Evolutionary conservation across 495 filamentous ascomycete species (phyloP).

Genomic region (Lepidopterella palustris): DNA sequence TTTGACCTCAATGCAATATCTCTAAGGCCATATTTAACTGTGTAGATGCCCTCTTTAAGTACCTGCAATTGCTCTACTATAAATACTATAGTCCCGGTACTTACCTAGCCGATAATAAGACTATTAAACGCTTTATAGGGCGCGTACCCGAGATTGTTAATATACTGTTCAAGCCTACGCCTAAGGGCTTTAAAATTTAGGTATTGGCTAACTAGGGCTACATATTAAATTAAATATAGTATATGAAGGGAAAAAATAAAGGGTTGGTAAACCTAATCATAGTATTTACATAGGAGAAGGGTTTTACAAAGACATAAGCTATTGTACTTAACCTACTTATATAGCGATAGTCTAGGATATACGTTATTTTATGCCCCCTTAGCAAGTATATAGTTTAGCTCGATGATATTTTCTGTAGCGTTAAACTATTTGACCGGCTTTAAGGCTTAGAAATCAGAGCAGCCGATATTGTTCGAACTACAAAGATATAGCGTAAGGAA

Average conservation of each 20-base stretch:
- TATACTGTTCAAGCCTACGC: not conserved
- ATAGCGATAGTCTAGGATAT: not conserved
- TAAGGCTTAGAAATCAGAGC: not conserved
- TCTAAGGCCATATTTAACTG: not conserved
- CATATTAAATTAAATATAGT: constrained; percentile 1
- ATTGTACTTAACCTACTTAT: not conserved
- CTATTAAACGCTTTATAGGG: constrained; percentile 2
- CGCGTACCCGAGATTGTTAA: not conserved
- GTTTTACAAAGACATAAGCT: not conserved
- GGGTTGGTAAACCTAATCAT: not conserved
- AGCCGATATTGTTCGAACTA: not conserved
- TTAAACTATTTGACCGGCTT: not conserved
- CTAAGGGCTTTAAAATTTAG: not conserved
- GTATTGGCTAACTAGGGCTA: not conserved
- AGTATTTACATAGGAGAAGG: not conserved
- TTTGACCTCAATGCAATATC: not conserved
- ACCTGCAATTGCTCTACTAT: not conserved
- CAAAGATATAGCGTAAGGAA: not conserved
- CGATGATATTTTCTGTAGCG: not conserved
- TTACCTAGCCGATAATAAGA: not conserved
- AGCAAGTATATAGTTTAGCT: not conserved
- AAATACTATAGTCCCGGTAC: not conserved
- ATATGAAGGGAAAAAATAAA: not conserved
- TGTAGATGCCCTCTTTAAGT: not conserved
- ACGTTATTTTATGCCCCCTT: not conserved